Evolutionary conservation across 495 filamentous ascomycete species (phyloP).

Genomic region (Choiromyces venosus): DNA sequence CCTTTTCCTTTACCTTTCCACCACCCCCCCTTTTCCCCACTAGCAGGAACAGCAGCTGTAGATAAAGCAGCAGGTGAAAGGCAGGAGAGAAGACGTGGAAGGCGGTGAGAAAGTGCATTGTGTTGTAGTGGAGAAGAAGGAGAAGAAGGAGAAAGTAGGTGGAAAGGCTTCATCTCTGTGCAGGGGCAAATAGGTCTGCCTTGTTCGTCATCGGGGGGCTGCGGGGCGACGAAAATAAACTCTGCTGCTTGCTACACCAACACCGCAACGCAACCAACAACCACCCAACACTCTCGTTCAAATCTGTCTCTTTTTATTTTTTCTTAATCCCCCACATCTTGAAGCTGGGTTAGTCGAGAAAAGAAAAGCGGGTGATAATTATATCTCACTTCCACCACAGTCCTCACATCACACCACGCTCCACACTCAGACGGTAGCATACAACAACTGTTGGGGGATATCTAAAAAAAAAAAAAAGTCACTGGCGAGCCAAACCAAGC

Average conservation of each 20-base stretch:
- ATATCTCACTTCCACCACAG: constrained; percentile 27
- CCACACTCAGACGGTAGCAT: constrained; percentile 6
- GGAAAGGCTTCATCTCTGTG: constrained; percentile 18
- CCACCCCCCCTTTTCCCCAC: constrained; percentile 22
- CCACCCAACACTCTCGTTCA: constrained; percentile 17
- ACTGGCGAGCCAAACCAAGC: constrained; percentile 21
- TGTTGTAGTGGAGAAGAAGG: constrained; percentile 5
- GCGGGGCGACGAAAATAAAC: constrained; percentile 32
- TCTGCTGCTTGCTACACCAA: constrained; percentile 16
- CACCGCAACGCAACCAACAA: constrained; percentile 7
- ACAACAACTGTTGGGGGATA: constrained; percentile 28
- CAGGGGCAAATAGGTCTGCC: constrained; percentile 28
- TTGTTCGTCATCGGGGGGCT: constrained; percentile 28
- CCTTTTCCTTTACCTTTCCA: constrained; percentile 1
- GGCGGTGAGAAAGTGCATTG: constrained; percentile 13
- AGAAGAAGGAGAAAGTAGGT: constrained; percentile 22
- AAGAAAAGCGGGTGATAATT: constrained; percentile 32
- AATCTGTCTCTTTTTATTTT: constrained; percentile 27
- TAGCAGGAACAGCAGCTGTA: constrained; percentile 28
- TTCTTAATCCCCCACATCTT: constrained; percentile 24
- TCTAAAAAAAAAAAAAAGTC: constrained; percentile 23
- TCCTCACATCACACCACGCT: constrained; percentile 8
- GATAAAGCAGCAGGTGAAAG: constrained; percentile 10
- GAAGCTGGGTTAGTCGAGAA: constrained; percentile 26
- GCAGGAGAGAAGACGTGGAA: constrained; percentile 16